Evolutionary conservation across 768 basidiomycete genomes (phyloP).

Genomic region (Lentinus brumalis): DNA sequence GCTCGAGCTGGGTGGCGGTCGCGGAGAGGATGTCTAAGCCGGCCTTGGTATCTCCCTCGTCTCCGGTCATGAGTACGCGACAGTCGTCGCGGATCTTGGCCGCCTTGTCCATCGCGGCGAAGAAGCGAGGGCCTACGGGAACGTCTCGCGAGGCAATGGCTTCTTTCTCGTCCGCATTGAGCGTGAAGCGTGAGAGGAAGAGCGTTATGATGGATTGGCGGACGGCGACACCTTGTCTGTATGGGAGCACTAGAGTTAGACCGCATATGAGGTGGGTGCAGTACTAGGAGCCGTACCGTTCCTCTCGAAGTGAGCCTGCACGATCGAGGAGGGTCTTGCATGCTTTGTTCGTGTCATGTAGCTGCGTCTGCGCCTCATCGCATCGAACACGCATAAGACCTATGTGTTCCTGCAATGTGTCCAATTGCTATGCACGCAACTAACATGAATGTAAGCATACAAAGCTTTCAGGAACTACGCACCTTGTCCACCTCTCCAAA

Average conservation of each 20-base stretch:
- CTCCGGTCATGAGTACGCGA: conserved; percentile 69
- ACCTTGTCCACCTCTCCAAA: conserved; percentile 92
- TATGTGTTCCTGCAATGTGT: conserved; percentile 76
- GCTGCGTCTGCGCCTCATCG: conserved; percentile 78
- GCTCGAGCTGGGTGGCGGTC: conserved; percentile 81
- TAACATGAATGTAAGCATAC: neutral
- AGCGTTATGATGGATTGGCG: conserved; percentile 73
- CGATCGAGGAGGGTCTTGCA: conserved; percentile 81
- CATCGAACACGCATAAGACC: conserved; percentile 79
- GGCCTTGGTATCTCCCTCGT: conserved; percentile 19
- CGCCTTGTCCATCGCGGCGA: conserved; percentile 85
- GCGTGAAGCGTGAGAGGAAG: conserved; percentile 86
- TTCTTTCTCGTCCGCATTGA: conserved; percentile 69
- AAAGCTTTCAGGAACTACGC: conserved; percentile 33
- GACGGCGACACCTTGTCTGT: conserved; percentile 68
- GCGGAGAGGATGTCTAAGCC: conserved; percentile 89
- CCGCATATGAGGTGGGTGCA: neutral
- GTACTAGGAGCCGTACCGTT: conserved; percentile 51
- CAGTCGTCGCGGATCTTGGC: conserved; percentile 84
- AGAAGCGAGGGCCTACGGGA: conserved; percentile 72
- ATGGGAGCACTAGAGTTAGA: neutral
- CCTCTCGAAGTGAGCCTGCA: conserved; percentile 72
- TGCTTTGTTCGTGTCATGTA: conserved; percentile 72
- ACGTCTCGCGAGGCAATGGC: conserved; percentile 80
- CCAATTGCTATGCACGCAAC: conserved; percentile 65